A percentile compares a stretch with the other conserved stretches of the same genome.
Evolutionary conservation across 257 asterid genomes (phyloP).

Genomic region (Jacaranda copaia): DNA sequence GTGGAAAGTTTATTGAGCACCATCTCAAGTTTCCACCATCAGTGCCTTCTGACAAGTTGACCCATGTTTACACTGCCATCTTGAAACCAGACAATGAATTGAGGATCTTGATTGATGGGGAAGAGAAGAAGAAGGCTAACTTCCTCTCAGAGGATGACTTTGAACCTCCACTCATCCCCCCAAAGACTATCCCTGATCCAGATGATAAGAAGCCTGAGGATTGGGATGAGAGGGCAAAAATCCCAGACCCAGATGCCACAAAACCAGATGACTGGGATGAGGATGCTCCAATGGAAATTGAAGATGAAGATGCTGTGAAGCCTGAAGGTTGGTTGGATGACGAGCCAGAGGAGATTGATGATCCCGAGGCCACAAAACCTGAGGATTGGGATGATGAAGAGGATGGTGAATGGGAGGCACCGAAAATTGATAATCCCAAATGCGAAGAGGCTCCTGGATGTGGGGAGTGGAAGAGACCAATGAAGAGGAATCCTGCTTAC

Average conservation of each 20-base stretch:
- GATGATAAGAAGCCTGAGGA: constrained; percentile 96
- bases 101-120: constrained; percentile 86
- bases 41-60: constrained; percentile 86
- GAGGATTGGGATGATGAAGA: constrained; percentile 99
- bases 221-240: constrained; percentile 96
- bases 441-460: constrained; percentile 93
- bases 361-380: constrained; percentile 91
- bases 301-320: constrained; percentile 85
- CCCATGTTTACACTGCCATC: constrained; percentile 95
- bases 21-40: constrained; percentile 96
- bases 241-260: constrained; percentile 91
- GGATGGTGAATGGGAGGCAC: constrained; percentile 99
- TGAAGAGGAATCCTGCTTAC: constrained; percentile 87
- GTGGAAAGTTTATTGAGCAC: constrained; percentile 82
- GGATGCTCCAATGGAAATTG: constrained; percentile 89
- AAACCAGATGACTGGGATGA: constrained; percentile 99
- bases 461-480: constrained; percentile 95
- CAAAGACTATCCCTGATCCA: constrained; percentile 95
- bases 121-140: constrained; percentile 90
- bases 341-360: constrained; percentile 96
- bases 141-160: constrained; percentile 82
- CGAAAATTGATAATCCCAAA: constrained; percentile 81
- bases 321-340: constrained; percentile 99
- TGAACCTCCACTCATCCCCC: constrained; percentile 86
- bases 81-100: constrained; percentile 77